Base-by-base conservation (phyloP, 306 rosid genomes). In the Vigna unguiculata region DNA sequence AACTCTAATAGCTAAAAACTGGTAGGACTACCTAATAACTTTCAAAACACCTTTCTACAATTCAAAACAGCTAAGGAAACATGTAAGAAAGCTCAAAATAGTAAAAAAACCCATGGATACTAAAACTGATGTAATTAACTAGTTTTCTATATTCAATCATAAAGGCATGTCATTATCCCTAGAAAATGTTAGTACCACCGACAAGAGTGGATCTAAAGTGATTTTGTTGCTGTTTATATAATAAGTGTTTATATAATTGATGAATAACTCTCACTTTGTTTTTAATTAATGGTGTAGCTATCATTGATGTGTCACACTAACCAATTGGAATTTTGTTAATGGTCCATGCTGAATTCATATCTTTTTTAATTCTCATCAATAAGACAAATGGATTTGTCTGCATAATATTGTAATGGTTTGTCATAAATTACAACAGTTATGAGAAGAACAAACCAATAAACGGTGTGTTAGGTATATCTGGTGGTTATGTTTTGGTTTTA, bases 301-400 rank as follows among this genome's bases (percentile, higher is more conserved):
- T 69, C 34, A 36, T 3, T 73, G 83, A 81, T 57, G 76, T 81
- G 81, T 68, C 12, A 69, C 66, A 13, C 55, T 74, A 73, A 63
- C 82, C 59, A 55, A 74, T 57, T 55, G 76, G 53, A 85, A 48
- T 74, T n/a, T 74, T 74, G 58, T 4, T 38, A 41, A 70, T 70
- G 83, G 79, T n/a, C 83, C 79, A 63, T 40, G 16, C 36, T 74
- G 72, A 74, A 49, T 69, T 73, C 43, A 69, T 21, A 73, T 73
- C 60, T 41, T 52, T 74, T 73, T 14, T 57, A 74, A 74, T 74
- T 20, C 71, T 53, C 38, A 49, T 49, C 60, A 28, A 69, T 48
- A 28, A 69, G 54, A 84, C 77, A 74, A 72, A 49, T 13, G 36
- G n/a, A 62, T 45, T 40, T 52, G 69, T 52, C 47, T 70, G 30